Percentiles rank a stretch among this genome's conserved stretches.
Conservation (phyloP, 2,329 filamentous ascomycete genomes). For the Alternaria infectoria region DNA sequence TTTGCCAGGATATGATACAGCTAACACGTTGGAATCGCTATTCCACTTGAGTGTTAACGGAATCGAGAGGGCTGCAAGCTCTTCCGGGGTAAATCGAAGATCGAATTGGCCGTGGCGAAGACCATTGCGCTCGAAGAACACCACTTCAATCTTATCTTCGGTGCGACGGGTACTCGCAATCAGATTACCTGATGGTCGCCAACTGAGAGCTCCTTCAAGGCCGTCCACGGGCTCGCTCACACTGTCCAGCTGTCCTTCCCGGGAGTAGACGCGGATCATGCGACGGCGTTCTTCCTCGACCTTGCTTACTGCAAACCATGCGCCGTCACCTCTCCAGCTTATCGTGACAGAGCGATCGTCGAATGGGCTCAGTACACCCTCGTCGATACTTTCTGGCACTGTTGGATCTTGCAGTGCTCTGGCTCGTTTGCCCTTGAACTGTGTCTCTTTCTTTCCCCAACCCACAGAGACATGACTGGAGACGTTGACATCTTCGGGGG, state of each 20-base stretch:
- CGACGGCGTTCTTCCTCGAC: conserved; percentile 73
- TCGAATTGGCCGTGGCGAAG: conserved; percentile 93
- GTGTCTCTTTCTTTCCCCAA: conserved; percentile 98
- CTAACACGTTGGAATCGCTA: conserved; percentile 86
- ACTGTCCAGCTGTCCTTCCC: conserved; percentile 89
- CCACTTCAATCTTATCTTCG: conserved; percentile 74
- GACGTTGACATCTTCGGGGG: conserved; percentile 77
- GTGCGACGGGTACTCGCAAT: conserved; percentile 83
- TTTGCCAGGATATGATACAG: conserved; percentile 74
- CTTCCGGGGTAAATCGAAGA: conserved; percentile 70
- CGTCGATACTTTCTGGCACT: conserved; percentile 88
- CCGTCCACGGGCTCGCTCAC: conserved; percentile 94
- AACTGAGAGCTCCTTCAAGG: conserved; percentile 85
- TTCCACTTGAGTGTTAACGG: conserved; percentile 83
- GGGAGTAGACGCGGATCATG: conserved; percentile 86
- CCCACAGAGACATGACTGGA: conserved; percentile 95
- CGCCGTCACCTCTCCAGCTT: conserved; percentile 93
- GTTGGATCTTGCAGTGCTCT: conserved; percentile 89
- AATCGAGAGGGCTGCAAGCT: conserved; percentile 61
- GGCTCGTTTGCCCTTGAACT: conserved; percentile 92
- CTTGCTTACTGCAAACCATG: conserved; percentile 85
- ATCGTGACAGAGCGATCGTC: conserved; percentile 77
- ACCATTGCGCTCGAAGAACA: conserved; percentile 98
- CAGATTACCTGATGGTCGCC: conserved; percentile 88
- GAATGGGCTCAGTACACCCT: conserved; percentile 74